These are phyloP conservation scores for Rubia yunnanensis DNA, from an alignment of 257 asterid genomes.

Conservation along the genomic window DNA sequence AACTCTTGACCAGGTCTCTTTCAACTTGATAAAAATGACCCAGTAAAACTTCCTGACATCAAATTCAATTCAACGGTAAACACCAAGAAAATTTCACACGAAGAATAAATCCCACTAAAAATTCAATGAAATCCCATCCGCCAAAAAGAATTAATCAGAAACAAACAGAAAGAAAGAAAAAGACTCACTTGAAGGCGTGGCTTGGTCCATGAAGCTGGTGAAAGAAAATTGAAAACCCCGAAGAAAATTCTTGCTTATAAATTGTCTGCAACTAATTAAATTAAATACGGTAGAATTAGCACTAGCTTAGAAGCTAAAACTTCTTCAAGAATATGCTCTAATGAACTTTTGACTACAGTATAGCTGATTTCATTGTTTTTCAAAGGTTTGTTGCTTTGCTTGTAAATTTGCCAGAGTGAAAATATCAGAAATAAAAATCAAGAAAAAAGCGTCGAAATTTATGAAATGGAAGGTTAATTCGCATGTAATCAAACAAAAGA, in stretches of 20 bases:
- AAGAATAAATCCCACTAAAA: conserved; percentile 1
- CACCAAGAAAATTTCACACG: conserved; percentile 11
- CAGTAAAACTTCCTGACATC: conserved; percentile 26
- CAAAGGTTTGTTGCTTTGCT: background rate
- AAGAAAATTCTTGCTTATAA: conserved; percentile 4
- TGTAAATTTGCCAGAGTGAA: background rate
- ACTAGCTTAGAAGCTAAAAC: background rate
- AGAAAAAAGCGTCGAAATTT: background rate
- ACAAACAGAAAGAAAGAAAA: conserved; percentile 9
- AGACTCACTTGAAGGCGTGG: conserved; percentile 38
- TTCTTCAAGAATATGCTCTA: background rate
- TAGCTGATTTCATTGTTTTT: background rate
- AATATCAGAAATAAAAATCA: background rate
- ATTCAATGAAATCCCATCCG: background rate
- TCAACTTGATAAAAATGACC: conserved; percentile 24
- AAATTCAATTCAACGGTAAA: conserved; percentile 18
- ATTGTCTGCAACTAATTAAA: background rate
- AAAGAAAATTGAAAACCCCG: conserved; percentile 3
- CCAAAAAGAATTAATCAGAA: background rate
- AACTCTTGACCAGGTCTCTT: conserved; percentile 38
- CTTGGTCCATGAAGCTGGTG: conserved; percentile 19
- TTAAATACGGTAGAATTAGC: background rate
- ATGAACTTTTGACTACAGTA: background rate
- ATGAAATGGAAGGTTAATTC: conserved; percentile 8
- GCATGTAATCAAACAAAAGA: conserved; percentile 21